Evolutionary conservation across 179 eudicot genomes (phyloP).

Genomic region (Vitellaria paradoxa): DNA sequence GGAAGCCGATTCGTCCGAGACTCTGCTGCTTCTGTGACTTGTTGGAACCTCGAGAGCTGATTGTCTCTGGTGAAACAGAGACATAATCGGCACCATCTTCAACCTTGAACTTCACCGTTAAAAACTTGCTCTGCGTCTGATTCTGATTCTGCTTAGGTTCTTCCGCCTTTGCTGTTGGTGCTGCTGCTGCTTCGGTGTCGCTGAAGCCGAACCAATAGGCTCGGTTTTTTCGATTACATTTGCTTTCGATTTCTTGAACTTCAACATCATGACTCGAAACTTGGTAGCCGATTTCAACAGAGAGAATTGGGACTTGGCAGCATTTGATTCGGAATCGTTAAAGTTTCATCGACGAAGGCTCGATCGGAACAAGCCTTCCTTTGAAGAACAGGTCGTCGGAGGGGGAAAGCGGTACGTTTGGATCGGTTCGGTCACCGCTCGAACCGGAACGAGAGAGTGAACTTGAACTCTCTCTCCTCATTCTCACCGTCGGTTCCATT

Average conservation of each 20-base stretch:
- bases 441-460: conserved; percentile 19
- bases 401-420: conserved; percentile 19
- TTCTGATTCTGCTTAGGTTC: conserved; percentile 13
- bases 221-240: not conserved
- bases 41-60: conserved; percentile 20
- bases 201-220: not conserved
- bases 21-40: conserved; percentile 6
- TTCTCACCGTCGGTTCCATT: not conserved
- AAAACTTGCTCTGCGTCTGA: conserved; percentile 26
- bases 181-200: not conserved
- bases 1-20: not conserved
- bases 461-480: conserved; percentile 15
- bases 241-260: conserved; percentile 50
- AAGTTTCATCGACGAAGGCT: conserved; percentile 16
- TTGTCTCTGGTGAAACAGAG: conserved; percentile 59
- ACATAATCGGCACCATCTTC: conserved; percentile 55
- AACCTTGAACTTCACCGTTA: conserved; percentile 52
- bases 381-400: conserved; percentile 54
- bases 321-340: conserved; percentile 29
- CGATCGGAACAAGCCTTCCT: conserved; percentile 30
- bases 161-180: not conserved
- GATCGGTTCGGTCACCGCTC: not conserved
- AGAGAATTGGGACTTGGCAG: conserved; percentile 13
- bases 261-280: conserved; percentile 50
- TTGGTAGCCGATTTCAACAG: conserved; percentile 39